Conservation (phyloP, 208 protist genomes). For the Leishmania amazonensis region DNA sequence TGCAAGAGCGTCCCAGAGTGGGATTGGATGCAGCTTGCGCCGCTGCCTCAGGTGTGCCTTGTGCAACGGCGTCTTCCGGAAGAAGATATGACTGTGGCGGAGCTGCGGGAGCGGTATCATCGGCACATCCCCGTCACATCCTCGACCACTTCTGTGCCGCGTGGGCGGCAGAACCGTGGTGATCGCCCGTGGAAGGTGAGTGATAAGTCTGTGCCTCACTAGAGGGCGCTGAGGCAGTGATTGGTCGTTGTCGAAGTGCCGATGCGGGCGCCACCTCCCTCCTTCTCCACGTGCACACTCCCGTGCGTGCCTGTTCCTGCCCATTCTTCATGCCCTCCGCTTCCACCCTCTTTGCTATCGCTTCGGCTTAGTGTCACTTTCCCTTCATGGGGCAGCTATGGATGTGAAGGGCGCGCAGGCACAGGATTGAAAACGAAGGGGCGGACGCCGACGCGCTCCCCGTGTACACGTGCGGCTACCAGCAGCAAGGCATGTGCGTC, state of each 20-base stretch:
- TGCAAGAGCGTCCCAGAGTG: background rate
- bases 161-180: background rate
- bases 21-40: conserved; percentile 43
- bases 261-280: background rate
- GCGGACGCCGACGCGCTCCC: background rate
- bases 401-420: background rate
- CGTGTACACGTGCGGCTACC: background rate
- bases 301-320: background rate
- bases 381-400: background rate
- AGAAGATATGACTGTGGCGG: conserved; percentile 16
- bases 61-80: conserved; percentile 51
- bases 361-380: background rate
- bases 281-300: background rate
- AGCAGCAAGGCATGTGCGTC: background rate
- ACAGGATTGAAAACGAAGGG: background rate
- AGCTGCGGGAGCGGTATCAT: conserved; percentile 13
- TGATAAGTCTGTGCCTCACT: conserved; percentile 12
- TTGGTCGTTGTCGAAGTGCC: background rate
- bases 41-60: conserved; percentile 65
- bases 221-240: background rate
- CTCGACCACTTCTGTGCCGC: background rate
- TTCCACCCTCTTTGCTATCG: too few species aligned
- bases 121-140: background rate
- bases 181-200: conserved; percentile 1
- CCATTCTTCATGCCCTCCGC: background rate